These are phyloP conservation scores for Dentipellis sp. DNA, from an alignment of 768 basidiomycete species.

Conservation along the genomic window DNA sequence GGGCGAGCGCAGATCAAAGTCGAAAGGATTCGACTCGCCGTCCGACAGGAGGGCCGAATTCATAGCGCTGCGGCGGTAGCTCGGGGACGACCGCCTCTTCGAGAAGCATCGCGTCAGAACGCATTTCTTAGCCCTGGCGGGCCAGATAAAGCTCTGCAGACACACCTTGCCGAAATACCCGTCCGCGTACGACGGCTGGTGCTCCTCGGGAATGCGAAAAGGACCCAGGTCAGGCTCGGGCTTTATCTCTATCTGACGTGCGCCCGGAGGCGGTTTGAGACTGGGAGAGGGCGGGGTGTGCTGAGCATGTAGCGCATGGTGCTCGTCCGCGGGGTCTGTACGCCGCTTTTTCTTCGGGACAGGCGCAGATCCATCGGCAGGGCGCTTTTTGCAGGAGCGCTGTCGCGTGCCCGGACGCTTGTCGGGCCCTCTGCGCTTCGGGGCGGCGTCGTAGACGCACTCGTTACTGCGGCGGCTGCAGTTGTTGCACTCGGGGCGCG, in stretches of 20 bases:
- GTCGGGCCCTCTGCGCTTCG: conserved; percentile 80
- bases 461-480: conserved; percentile 69
- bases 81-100: conserved; percentile 10
- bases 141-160: neutral
- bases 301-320: neutral
- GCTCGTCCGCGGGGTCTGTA: conserved; percentile 13
- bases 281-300: neutral
- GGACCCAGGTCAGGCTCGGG: neutral
- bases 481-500: conserved; percentile 73
- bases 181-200: neutral
- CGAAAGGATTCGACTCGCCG: conserved; percentile 9
- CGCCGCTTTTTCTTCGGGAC: conserved; percentile 26
- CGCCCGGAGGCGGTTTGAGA: conserved; percentile 1
- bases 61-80: conserved; percentile 1
- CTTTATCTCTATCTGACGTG: conserved; percentile 1
- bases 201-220: neutral
- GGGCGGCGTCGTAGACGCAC: conserved; percentile 73
- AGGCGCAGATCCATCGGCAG: conserved; percentile 38
- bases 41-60: conserved; percentile 8
- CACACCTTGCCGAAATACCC: neutral
- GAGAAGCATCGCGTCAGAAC: neutral
- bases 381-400: conserved; percentile 77
- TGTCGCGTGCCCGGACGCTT: conserved; percentile 79
- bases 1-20: conserved; percentile 12
- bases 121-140: neutral